Evolutionary conservation across 345 rosid species (phyloP), one percentile per base, ranked within the genome.

Genomic region (Eucalyptus tenuipes): DNA sequence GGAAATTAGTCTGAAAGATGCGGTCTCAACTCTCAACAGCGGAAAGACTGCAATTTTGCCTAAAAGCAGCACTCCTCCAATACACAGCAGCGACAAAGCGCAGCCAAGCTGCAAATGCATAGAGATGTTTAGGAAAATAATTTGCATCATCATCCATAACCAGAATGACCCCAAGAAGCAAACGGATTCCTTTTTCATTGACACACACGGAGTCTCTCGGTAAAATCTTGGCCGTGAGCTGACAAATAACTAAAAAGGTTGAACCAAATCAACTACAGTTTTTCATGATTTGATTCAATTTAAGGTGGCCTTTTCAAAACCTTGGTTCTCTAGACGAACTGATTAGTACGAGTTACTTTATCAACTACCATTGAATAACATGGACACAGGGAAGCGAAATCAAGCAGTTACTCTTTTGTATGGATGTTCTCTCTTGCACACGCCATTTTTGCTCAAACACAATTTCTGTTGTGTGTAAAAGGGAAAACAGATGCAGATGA

Each of bases 71-170:
- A 85, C 52, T 55, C 88, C 84, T 89, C 92, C 75, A 90, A 24
- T 50, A 89, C 49, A 13, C 93, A 90, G 90, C 90, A 53, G 90
- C 94, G 88, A 80, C 93, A 92, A 22, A 93, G 89, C 33, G 90
- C 90, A 81, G 90, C 92, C 90, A 93, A 91, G 90, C 93, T 93
- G 91, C 87, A 89, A 11, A 79, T 49, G 44, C 18, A 57, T 61
- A 64, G 71, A 61, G 71, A 64, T 64, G 37, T 33, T 64, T 64
- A 7, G 18, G 71, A 29, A 80, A 80, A 37, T 80, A 18, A 80
- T 2, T 42, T 20, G 42, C 27, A 17, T 33, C 18, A 10, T 50
- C 53, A 50, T 50, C 53, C 53, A 68, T 33, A 68, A 17, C 44
- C 42, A 33, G 80, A 33, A 33, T 33, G 42, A 16, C 24, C 7